Evolutionary conservation across 2,329 filamentous ascomycete genomes (phyloP), one percentile per base, ranked within the genome.

Genomic region (Fusarium pseudoanthophilum): DNA sequence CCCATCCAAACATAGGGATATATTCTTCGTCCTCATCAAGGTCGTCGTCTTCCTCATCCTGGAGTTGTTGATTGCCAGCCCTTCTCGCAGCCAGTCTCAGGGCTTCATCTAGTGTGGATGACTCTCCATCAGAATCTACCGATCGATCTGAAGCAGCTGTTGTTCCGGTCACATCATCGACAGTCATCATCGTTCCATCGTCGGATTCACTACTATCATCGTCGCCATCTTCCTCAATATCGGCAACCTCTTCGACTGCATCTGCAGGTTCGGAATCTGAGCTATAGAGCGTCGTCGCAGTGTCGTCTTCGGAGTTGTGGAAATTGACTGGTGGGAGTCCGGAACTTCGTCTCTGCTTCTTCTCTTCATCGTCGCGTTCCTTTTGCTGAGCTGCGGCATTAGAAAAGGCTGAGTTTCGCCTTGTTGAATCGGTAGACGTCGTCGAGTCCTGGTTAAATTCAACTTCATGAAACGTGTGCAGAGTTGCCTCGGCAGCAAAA

Each of bases 381-480:
- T 89, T 86, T 45, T 93, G 89, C 14, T 85, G 83, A 30, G 61
- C 52, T 11, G 60, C 60, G 14, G 37, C 57, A 21, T 72, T 67
- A 34, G 72, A 63, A 34, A 66, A 56, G 32, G 65, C 48, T 46
- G 94, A 96, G 59, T 91, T 90, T 71, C 93, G 89, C 75, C 94
- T 87, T 18, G 93, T 94, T 16, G 91, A 91, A 72, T 95, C 93
- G 2, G 91, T 92, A 1, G 93, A 92, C 13, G 92, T 93, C 3
- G 95, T 97, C 26, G 94, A 94, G 80, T 98, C 95, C 78, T 95
- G 94, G 80, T 91, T 88, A 71, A 95, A 93, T 79, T 98, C 95
- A 49, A 98, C 90, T 63, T 96, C 95, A 79, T 98, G 95, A 88
- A 97, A 98, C 1, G 96, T 99, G 80, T 99, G 96, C 40, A 99